Evolutionary conservation across 148 eudicot genomes (phyloP), one percentile per base, ranked within the genome.

Genomic region (Camellia sinensis): DNA sequence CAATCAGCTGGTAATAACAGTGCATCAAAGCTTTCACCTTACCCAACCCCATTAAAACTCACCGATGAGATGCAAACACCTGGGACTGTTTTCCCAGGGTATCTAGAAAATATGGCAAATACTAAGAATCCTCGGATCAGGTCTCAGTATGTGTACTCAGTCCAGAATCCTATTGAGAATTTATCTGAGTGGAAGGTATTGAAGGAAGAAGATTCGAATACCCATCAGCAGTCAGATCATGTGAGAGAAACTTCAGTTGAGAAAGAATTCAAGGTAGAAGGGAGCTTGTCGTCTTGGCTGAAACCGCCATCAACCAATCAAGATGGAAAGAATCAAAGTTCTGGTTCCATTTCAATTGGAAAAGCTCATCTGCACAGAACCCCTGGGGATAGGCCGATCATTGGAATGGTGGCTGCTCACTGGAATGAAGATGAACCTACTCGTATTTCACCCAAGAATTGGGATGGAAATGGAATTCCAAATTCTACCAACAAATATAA

Each of bases 381-480:
- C 81, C 90, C 88, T 37, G 89, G 83, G 18, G 99, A 96, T 53
- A 86, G 89, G 84, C 97, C 98, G 66, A 92, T 93, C 66, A 78
- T 93, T 65, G 95, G 97, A 68, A 79, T 87, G 85, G 97, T 95
- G 65, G 93, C 97, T 62, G 82, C 91, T 52, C 97, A 92, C 77
- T 93, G 97, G 97, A 91, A 86, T 74, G 90, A 90, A 71, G 89
- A 85, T 21, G 87, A 86, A 71, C 48, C 83, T 79, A 75, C 92
- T 53, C 82, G 70, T 56, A 65, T 84, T 77, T 89, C 92, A 46
- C 95, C 92, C 44, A 91, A 89, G 78, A 81, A 81, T 83, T 92
- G 94, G 91, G 97, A 89, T 89, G 99, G 94, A n/a, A 97, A 94
- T 85, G 99, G 99, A 60, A 97, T 97, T 75, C 98, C 98, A 22